Evolutionary conservation across 2,329 filamentous ascomycete genomes (phyloP).

Genomic region (Penicillium corylophilum): DNA sequence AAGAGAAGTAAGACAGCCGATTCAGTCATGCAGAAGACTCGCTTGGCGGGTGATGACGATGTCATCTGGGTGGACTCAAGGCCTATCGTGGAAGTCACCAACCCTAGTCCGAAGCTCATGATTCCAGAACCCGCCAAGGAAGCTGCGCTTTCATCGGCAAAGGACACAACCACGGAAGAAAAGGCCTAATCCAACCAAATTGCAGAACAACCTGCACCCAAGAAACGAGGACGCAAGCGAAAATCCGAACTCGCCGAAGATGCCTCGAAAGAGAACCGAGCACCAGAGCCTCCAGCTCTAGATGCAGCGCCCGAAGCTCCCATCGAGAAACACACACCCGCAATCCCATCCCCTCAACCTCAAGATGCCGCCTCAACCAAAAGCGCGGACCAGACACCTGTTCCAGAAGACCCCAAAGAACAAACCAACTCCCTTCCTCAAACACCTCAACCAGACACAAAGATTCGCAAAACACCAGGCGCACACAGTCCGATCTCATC

Average conservation of each 20-base stretch:
- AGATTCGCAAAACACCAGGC: constrained; percentile 28
- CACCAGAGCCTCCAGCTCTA: not conserved
- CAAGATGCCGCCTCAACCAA: not conserved
- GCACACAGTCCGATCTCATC: constrained; percentile 44
- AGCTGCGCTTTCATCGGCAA: not conserved
- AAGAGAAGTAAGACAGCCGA: constrained; percentile 48
- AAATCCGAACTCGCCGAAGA: constrained; percentile 27
- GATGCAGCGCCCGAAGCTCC: not conserved
- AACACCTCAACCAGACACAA: constrained; percentile 3
- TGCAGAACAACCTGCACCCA: constrained; percentile 26
- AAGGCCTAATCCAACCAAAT: not conserved
- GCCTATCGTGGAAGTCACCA: constrained; percentile 8
- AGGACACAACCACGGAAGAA: not conserved
- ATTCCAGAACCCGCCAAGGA: not conserved
- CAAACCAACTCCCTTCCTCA: not conserved
- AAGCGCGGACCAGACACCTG: constrained; percentile 3
- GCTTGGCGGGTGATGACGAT: constrained; percentile 38
- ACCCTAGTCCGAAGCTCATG: not conserved
- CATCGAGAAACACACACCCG: not conserved
- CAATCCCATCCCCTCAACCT: not conserved
- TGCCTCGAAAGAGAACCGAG: not conserved
- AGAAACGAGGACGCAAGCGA: constrained; percentile 46
- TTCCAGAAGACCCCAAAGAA: constrained; percentile 3
- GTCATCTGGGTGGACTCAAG: constrained; percentile 43
- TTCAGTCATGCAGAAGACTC: constrained; percentile 29